Evolutionary conservation across 495 filamentous ascomycete genomes (phyloP).

Genomic region (Rostrohypoxylon terebratum): DNA sequence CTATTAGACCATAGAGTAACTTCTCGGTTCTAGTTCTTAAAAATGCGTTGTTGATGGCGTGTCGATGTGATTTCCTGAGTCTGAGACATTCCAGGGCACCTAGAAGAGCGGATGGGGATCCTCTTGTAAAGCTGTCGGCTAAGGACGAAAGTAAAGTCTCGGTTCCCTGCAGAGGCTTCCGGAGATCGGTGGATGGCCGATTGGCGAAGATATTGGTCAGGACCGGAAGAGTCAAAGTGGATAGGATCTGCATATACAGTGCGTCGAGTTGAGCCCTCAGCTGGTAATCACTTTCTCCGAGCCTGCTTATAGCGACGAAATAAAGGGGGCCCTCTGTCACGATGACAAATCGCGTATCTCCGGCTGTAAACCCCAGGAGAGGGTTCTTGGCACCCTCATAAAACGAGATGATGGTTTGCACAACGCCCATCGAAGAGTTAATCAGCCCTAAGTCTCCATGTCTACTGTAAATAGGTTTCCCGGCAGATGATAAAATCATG

Average conservation of each 20-base stretch:
- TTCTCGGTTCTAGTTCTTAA: constrained; percentile 78
- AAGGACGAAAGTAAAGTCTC: constrained; percentile 91
- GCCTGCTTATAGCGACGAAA: constrained; percentile 89
- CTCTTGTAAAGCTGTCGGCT: constrained; percentile 92
- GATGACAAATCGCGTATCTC: constrained; percentile 84
- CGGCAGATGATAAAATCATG: constrained; percentile 92
- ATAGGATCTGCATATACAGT: constrained; percentile 97
- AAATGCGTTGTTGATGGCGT: constrained; percentile 86
- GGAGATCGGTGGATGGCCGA: constrained; percentile 89
- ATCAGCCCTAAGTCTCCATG: constrained; percentile 91
- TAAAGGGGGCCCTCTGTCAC: constrained; percentile 86
- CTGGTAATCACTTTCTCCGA: constrained; percentile 90
- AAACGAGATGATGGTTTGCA: constrained; percentile 98
- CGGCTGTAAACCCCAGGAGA: constrained; percentile 84
- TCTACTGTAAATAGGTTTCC: constrained; percentile 97
- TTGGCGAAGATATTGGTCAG: constrained; percentile 89
- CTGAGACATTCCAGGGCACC: constrained; percentile 91
- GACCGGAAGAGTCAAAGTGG: constrained; percentile 91
- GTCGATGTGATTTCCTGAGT: constrained; percentile 86
- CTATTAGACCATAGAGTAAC: constrained; percentile 92
- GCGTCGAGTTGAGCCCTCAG: constrained; percentile 90
- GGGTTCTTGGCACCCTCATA: constrained; percentile 83
- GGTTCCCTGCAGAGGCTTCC: constrained; percentile 92
- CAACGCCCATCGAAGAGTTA: constrained; percentile 92
- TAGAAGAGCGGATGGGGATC: constrained; percentile 87